Conservation (phyloP, 192 early-diverging fungal genomes). For the Entomortierella lignicola region DNA sequence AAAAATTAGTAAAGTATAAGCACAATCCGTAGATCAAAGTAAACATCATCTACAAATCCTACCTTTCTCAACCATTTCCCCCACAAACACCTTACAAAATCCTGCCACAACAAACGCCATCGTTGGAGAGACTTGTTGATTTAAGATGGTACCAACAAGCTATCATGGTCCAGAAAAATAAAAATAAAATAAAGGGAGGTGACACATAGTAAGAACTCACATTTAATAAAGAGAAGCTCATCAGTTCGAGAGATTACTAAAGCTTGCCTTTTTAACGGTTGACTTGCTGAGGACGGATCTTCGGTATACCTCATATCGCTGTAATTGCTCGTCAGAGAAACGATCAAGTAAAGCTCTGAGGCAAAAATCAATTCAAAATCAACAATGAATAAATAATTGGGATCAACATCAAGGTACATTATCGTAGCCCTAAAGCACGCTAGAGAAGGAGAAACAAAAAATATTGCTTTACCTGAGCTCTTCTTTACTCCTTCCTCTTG, state of each 20-base stretch:
- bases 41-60: neutral
- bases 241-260: no score
- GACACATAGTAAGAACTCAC: no score
- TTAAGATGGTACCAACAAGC: constrained; percentile 73
- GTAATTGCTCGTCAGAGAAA: constrained; percentile 77
- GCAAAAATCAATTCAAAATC: no score
- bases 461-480: constrained; percentile 70
- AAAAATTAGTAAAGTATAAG: constrained; percentile 7
- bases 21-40: neutral
- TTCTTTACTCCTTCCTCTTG: constrained; percentile 61
- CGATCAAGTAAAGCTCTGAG: constrained; percentile 69
- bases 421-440: no score
- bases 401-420: no score
- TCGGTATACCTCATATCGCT: constrained; percentile 86
- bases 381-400: neutral
- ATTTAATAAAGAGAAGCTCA: no score
- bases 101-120: constrained; percentile 88
- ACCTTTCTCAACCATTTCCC: constrained; percentile 88
- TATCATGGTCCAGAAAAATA: constrained; percentile 22
- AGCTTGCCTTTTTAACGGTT: constrained; percentile 76
- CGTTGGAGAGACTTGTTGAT: constrained; percentile 76
- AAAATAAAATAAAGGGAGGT: neutral
- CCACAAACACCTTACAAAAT: constrained; percentile 92
- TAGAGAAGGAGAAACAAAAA: no score
- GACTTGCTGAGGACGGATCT: constrained; percentile 80